Evolutionary conservation across 73 alveolate genomes (phyloP).

Genomic region (Symbiodinium pilosum): DNA sequence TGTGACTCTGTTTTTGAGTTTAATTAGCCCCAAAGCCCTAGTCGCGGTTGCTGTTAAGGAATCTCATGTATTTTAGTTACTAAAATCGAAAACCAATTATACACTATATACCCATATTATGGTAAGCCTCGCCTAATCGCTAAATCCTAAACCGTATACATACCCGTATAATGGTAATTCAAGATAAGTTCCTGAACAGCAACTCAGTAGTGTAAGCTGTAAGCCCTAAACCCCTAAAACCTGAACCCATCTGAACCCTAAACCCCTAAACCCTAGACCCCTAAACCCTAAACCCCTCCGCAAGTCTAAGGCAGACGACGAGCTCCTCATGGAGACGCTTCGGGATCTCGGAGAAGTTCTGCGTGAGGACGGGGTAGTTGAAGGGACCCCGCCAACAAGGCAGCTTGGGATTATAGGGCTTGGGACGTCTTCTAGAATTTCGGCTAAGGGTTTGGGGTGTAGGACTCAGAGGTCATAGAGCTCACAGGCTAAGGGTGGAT

Average conservation of each 20-base stretch:
- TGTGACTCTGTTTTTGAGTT: too few relatives aligned
- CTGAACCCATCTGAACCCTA: neutral
- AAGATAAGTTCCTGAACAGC: too few relatives aligned
- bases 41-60: too few relatives aligned
- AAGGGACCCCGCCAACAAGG: neutral
- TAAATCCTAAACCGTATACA: neutral
- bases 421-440: neutral
- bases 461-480: too few relatives aligned
- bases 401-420: neutral
- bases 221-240: neutral
- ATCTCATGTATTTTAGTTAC: too few relatives aligned
- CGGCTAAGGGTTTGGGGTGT: neutral
- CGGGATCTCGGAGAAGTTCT: neutral
- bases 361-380: neutral
- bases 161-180: too few relatives aligned
- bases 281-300: neutral
- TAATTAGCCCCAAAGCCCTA: too few relatives aligned
- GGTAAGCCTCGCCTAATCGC: neutral
- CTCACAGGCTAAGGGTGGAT: too few relatives aligned
- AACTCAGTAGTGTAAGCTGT: too few relatives aligned
- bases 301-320: neutral
- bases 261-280: neutral
- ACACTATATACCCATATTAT: too few relatives aligned
- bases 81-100: too few relatives aligned
- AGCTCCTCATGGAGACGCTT: neutral